Conservation (phyloP, 2,329 filamentous ascomycete species). For the Lojkania enalia region DNA sequence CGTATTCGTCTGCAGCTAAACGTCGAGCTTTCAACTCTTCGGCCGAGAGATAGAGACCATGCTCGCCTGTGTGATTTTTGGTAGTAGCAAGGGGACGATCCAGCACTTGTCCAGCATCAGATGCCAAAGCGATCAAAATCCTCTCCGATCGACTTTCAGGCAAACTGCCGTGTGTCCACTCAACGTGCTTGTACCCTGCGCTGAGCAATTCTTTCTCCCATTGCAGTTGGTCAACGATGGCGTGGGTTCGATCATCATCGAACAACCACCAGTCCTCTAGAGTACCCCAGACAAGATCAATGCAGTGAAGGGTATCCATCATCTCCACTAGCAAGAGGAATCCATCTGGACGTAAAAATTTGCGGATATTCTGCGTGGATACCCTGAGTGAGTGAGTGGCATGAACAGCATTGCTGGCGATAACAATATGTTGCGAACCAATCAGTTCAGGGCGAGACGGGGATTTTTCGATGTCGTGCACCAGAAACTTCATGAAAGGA, state of each 20-base stretch:
- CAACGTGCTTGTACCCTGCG: constrained; percentile 15
- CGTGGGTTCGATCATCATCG: constrained; percentile 36
- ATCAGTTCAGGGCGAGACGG: constrained; percentile 18
- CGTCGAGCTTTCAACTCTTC: too few relatives aligned
- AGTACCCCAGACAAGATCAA: constrained; percentile 44
- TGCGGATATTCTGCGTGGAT: constrained; percentile 22
- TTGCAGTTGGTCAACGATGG: constrained; percentile 10
- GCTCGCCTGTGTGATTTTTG: too few relatives aligned
- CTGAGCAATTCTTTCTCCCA: constrained; percentile 27
- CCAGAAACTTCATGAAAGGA: constrained; percentile 36
- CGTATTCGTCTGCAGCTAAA: too few relatives aligned
- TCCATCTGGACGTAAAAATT: constrained; percentile 33
- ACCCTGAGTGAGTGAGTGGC: constrained; percentile 27
- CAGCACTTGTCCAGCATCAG: too few relatives aligned
- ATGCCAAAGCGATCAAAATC: constrained; percentile 6
- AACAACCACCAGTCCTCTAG: constrained; percentile 49
- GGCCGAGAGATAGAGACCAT: too few relatives aligned
- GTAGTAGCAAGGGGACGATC: too few relatives aligned
- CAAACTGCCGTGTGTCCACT: constrained; percentile 17
- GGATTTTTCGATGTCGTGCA: constrained; percentile 38
- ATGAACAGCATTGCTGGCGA: constrained; percentile 41
- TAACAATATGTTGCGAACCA: constrained; percentile 26
- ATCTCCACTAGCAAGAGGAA: constrained; percentile 37
- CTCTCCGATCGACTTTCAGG: constrained; percentile 2
- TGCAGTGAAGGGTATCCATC: constrained; percentile 33